phyloP scores from a whole-genome alignment of 805 yeast genomes.

The Saturnispora quitensis region DNA sequence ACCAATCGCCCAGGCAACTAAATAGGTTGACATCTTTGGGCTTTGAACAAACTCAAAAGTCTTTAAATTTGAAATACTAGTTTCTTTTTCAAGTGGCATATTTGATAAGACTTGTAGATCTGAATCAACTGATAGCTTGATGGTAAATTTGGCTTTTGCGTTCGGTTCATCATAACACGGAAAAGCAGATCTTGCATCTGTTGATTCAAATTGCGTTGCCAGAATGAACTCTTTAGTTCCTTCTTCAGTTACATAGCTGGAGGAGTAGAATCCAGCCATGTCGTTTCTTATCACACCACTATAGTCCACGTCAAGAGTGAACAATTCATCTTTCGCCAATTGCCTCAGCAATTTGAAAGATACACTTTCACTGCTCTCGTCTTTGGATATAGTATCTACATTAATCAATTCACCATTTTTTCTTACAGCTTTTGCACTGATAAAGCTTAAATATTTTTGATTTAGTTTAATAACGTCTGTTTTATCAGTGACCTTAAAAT shows the following conservation, averaged over 20 bases:
- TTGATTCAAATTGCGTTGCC: conserved; percentile 50
- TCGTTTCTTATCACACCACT: conserved; percentile 40
- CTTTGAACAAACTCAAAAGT: conserved; percentile 35
- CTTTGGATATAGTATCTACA: conserved; percentile 13
- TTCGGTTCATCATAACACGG: conserved; percentile 53
- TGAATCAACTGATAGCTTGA: conserved; percentile 29
- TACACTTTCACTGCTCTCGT: conserved; percentile 49
- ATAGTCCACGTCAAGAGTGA: conserved; percentile 29
- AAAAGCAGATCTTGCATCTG: conserved; percentile 50
- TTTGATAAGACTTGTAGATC: conserved; percentile 37
- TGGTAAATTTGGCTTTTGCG: conserved; percentile 45
- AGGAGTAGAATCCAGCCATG: conserved; percentile 49
- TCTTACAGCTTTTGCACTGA: conserved; percentile 16
- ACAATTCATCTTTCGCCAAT: conserved; percentile 24
- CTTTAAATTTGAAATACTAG: conserved; percentile 16
- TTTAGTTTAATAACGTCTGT: conserved; percentile 41
- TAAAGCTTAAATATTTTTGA: conserved; percentile 34
- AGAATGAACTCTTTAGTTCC: conserved; percentile 33
- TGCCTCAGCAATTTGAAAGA: conserved; percentile 40
- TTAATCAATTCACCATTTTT: conserved; percentile 19
- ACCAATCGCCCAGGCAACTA: conserved; percentile 52
- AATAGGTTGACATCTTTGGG: conserved; percentile 47
- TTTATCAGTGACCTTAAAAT: conserved; percentile 34
- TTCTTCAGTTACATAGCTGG: conserved; percentile 31
- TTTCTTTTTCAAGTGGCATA: conserved; percentile 30